Evolutionary conservation across 2,329 filamentous ascomycete genomes (phyloP).

Genomic region (Atkinsonella texensis): DNA sequence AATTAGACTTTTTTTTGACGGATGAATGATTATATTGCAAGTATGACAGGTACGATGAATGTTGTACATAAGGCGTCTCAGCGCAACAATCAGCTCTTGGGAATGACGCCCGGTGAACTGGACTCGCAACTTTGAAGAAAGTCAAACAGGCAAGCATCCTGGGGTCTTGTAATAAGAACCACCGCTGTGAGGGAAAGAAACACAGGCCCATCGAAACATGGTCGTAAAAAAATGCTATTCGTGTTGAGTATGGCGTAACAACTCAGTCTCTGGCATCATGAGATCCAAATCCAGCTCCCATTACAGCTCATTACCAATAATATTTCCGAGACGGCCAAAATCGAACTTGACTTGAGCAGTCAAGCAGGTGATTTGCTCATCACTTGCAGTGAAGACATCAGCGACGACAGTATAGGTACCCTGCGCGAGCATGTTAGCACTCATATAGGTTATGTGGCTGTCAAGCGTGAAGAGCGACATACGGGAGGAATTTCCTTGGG

Average conservation of each 20-base stretch:
- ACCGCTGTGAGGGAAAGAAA: not conserved
- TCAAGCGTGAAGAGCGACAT: conserved; percentile 26
- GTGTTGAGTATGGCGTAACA: not conserved
- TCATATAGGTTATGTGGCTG: not conserved
- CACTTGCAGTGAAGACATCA: conserved; percentile 66
- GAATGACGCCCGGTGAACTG: no score
- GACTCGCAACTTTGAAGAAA: no score
- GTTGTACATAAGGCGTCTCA: not conserved
- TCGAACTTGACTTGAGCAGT: conserved; percentile 60
- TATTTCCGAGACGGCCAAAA: conserved; percentile 19
- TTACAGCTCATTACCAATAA: conserved; percentile 31
- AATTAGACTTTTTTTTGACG: not conserved
- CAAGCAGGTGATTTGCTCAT: conserved; percentile 73
- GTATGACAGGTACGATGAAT: not conserved
- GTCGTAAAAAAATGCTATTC: not conserved
- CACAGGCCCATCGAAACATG: not conserved
- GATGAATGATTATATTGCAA: not conserved
- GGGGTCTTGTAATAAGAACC: not conserved
- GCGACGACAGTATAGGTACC: conserved; percentile 84
- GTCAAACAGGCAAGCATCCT: not conserved
- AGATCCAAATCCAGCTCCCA: not conserved
- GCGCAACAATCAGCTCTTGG: not conserved
- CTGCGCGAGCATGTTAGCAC: conserved; percentile 28
- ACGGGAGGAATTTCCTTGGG: conserved; percentile 83
- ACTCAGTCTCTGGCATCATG: not conserved